Evolutionary conservation across 2,329 filamentous ascomycete genomes (phyloP), one percentile per base, ranked within the genome.

Genomic region (Hymenotorrendiella dingleyae): DNA sequence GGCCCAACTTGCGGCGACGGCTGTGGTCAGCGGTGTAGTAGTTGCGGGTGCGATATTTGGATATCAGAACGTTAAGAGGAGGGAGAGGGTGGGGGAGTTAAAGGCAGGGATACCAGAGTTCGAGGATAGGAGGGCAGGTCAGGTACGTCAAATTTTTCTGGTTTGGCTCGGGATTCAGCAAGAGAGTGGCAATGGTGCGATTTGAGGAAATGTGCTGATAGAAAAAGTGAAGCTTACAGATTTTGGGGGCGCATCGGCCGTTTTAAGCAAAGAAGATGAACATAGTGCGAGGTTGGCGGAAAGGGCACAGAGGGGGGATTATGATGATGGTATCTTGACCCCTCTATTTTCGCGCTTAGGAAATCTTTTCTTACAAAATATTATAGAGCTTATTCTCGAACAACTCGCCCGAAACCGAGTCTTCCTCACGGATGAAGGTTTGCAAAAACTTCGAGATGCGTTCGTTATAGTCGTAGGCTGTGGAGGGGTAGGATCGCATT

Each of bases 401-500:
- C 93, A 98, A 64, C 76, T 98, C 10, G 90, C 91, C 2, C 82
- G 93, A 37, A 97, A 96, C 62, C 79, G 86, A 41, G 89, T 93
- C 22, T 98, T 98, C 61, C 78, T 98, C 9, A 87, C 78, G 11
- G 81, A 91, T 22, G 81, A 82, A 6, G 93, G 93, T 0, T 76
- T 98, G 9, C 70, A 73, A 12, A 88, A 85, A 59, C 76, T 98
- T 22, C 85, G 91, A 10, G 72, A 76, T 35, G 78, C 91, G 1
- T 94, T 94, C 58, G 78, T 98, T 35, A 74, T 97, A 28, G 78
- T 98, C 1, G 89, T 98, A 9, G 93, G 93, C 4, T 91, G 89
- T 54, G 93, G 93, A 50, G 93, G 93, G 30, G 93, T 98, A 4
- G 93, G 93, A 34, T 96, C 89, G 6, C 94, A 98, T 68, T 90